Conservation (phyloP, 1,284 basidiomycete genomes). For the Uromyces viciae-fabae region DNA sequence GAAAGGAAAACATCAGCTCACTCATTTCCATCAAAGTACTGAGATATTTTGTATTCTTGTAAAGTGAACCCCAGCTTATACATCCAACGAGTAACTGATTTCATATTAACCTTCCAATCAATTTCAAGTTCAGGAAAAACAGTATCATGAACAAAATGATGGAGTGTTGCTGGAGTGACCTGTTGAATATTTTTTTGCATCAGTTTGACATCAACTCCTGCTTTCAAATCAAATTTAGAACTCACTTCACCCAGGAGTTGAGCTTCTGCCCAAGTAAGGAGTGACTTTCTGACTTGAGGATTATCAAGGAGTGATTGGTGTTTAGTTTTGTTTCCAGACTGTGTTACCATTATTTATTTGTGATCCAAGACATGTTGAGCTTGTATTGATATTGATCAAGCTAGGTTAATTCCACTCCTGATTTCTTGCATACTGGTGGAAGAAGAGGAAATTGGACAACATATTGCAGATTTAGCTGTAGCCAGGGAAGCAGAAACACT, state of each 20-base stretch:
- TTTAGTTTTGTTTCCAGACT: background rate
- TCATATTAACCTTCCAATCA: background rate
- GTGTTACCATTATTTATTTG: background rate
- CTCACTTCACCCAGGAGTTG: background rate
- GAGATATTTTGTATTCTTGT: background rate
- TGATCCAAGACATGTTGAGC: background rate
- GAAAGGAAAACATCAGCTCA: background rate
- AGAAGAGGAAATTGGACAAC: background rate
- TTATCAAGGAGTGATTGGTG: background rate
- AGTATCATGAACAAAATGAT: background rate
- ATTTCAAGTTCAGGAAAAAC: background rate
- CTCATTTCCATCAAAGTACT: slow-evolving; percentile 22
- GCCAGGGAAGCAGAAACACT: slow-evolving; percentile 11
- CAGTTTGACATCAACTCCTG: background rate
- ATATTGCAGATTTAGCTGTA: background rate
- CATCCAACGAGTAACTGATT: background rate
- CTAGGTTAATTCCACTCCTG: background rate
- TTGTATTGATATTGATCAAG: background rate
- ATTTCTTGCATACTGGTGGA: background rate
- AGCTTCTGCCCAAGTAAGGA: background rate
- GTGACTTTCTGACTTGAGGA: background rate
- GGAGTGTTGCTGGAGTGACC: background rate
- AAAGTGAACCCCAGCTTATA: background rate
- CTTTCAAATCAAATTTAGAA: background rate
- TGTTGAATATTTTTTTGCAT: too few species aligned